Conservation (phyloP, 2,329 filamentous ascomycete species). For the Helminthosporium solani region DNA sequence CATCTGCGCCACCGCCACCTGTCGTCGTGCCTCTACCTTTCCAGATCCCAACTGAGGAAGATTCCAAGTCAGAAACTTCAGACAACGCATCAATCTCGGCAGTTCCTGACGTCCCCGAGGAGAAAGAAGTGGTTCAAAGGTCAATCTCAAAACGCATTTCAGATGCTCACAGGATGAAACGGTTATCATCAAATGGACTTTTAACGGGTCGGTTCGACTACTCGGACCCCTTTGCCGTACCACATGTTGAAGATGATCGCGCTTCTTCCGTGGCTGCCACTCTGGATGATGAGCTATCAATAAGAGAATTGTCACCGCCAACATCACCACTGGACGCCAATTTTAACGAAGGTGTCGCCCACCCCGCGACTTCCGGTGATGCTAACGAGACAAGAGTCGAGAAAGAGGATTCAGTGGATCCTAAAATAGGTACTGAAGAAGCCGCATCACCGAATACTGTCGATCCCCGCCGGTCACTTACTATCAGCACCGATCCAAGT, state of each 20-base stretch:
- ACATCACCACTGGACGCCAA: constrained; percentile 27
- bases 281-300: constrained; percentile 55
- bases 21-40: constrained; percentile 67
- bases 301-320: constrained; percentile 31
- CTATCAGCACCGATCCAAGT: constrained; percentile 38
- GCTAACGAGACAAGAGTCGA: too few species aligned
- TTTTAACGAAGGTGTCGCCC: not conserved
- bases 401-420: too few species aligned
- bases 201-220: constrained; percentile 27
- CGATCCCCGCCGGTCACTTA: constrained; percentile 21
- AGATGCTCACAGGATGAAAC: constrained; percentile 32
- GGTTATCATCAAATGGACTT: constrained; percentile 15
- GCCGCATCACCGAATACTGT: constrained; percentile 1
- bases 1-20: constrained; percentile 49
- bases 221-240: constrained; percentile 41
- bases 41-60: constrained; percentile 54
- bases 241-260: constrained; percentile 42
- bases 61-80: constrained; percentile 48
- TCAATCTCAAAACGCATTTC: constrained; percentile 42
- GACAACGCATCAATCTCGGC: constrained; percentile 62
- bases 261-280: constrained; percentile 54
- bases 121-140: constrained; percentile 11
- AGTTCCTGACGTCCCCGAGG: constrained; percentile 26
- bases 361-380: too few species aligned
- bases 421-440: too few species aligned